Evolutionary conservation across 2,329 filamentous ascomycete genomes (phyloP), one percentile per base, ranked within the genome.

Genomic region (Colletotrichum tabaci): DNA sequence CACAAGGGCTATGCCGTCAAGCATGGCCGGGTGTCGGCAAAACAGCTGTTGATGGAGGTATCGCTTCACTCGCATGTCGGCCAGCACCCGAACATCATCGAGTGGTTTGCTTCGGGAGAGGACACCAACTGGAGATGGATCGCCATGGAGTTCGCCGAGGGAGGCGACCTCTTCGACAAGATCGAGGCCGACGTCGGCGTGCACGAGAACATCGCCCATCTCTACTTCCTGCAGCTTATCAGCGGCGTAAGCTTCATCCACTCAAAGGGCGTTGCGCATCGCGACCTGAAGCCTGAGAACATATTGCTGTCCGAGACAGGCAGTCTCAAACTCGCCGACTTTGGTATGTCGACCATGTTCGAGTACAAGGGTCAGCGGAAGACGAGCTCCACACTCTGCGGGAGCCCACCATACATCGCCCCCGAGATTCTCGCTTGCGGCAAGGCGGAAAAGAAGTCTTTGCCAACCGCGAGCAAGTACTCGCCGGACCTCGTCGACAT

Each of bases 121-220:
- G 95, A 99, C 80, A 78, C 87, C 0, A 84, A 92, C 21, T 99
- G 96, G 96, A 90, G 93, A 76, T 99, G 96, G 96, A 98, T 99
- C 76, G 96, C 95, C 49, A 98, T 99, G 95, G 96, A 99, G 82
- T 92, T 94, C 76, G 96, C 96, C 56, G 94, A 97, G 77, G 96
- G 96, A 52, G 96, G 96, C 13, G 96, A 99, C 80, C 87, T 99
- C 9, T 99, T 99, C 81, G 96, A 99, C 90, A 99, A 99, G 86
- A 98, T 99, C 77, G 97, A 99, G 84, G 95, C 96, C 21, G 96
- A 99, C 81, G 94, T 96, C 55, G 96, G 96, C 58, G 94, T 98
- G n/a, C 90, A 92, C 8, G 91, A 97, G 81, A 94, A 98, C 80
- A 94, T 99, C 79, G 96, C 96, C 44, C 97, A 99, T 80, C 90